phyloP scores from a whole-genome alignment of 192 early-diverging fungal species.

The Haplosporangium gracile region DNA sequence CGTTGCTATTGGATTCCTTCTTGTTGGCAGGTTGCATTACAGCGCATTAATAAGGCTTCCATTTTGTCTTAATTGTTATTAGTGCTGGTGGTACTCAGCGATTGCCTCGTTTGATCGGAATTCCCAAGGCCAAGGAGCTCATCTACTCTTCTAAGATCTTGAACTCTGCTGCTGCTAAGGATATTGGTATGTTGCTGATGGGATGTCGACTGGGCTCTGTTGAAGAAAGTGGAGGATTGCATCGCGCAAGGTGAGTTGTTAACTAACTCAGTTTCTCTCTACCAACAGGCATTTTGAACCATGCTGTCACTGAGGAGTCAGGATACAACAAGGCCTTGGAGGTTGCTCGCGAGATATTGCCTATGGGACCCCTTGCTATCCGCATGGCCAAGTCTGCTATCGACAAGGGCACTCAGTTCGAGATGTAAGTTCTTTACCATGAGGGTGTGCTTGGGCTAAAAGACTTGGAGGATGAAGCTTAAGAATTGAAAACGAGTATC shows the following conservation, averaged over 20 bases:
- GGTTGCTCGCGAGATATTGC: conserved; percentile 83
- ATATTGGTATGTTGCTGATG: conserved; percentile 61
- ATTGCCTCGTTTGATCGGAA: conserved; percentile 88
- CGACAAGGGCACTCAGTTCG: conserved; percentile 82
- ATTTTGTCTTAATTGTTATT: neutral
- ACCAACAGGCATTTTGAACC: conserved; percentile 81
- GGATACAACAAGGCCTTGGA: conserved; percentile 81
- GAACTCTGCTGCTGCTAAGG: conserved; percentile 71
- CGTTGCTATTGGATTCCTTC: neutral
- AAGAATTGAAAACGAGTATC: neutral
- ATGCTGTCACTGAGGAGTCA: conserved; percentile 72
- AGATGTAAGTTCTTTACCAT: conserved; percentile 68
- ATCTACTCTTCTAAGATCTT: conserved; percentile 89
- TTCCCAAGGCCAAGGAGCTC: conserved; percentile 91
- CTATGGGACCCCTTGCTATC: conserved; percentile 87
- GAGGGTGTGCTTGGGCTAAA: too few species aligned
- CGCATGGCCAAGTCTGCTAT: conserved; percentile 94
- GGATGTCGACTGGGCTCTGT: too few species aligned
- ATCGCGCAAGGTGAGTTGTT: neutral
- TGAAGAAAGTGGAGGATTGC: neutral
- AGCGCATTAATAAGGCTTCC: neutral
- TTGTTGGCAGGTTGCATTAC: neutral
- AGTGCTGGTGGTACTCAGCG: conserved; percentile 97
- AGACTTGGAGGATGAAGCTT: neutral
- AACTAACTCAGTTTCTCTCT: neutral